A percentile compares a stretch with the other conserved stretches of the same genome.
Evolutionary conservation across 2,329 filamentous ascomycete genomes (phyloP).

Genomic region (Ophiocordyceps polyrhachis-furcata): DNA sequence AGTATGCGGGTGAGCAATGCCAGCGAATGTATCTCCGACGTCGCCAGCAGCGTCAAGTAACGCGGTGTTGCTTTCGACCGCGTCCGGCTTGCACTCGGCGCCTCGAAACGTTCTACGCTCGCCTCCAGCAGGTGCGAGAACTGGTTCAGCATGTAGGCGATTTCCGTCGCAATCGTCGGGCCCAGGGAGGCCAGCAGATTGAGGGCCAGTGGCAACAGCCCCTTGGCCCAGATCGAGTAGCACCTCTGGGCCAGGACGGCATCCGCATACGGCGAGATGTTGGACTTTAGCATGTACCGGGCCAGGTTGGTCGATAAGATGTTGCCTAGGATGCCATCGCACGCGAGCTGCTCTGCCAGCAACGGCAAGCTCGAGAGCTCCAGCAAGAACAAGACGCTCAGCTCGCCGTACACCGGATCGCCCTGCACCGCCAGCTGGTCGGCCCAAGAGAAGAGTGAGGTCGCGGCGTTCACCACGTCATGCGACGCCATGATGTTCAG

Average conservation of each 20-base stretch:
- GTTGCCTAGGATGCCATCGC: slow-evolving; percentile 65
- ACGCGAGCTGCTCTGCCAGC: slow-evolving; percentile 77
- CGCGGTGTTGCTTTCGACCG: slow-evolving; percentile 28
- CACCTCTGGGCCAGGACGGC: slow-evolving; percentile 49
- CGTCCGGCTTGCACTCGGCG: slow-evolving; percentile 34
- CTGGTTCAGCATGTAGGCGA: slow-evolving; percentile 73
- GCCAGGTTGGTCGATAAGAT: slow-evolving; percentile 65
- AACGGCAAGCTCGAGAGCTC: slow-evolving; percentile 66
- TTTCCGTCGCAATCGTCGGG: slow-evolving; percentile 62
- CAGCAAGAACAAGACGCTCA: slow-evolving; percentile 75
- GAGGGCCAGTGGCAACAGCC: slow-evolving; percentile 69
- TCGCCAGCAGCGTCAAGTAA: slow-evolving; percentile 54
- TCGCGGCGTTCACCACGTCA: slow-evolving; percentile 61
- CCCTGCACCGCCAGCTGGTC: slow-evolving; percentile 60
- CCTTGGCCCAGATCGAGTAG: slow-evolving; percentile 79
- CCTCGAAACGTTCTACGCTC: slow-evolving; percentile 54
- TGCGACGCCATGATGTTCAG: slow-evolving; percentile 51
- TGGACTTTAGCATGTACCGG: slow-evolving; percentile 51
- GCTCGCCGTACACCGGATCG: slow-evolving; percentile 83
- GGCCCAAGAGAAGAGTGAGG: slow-evolving; percentile 83
- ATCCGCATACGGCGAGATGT: slow-evolving; percentile 63
- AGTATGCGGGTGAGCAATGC: slow-evolving; percentile 60
- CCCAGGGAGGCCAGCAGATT: slow-evolving; percentile 76
- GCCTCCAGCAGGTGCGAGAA: slow-evolving; percentile 64
- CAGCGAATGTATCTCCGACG: slow-evolving; percentile 62